A percentile compares a stretch with the other conserved stretches of the same genome.
phyloP scores from a whole-genome alignment of 441 rosid species.

The Populus hybrid region DNA sequence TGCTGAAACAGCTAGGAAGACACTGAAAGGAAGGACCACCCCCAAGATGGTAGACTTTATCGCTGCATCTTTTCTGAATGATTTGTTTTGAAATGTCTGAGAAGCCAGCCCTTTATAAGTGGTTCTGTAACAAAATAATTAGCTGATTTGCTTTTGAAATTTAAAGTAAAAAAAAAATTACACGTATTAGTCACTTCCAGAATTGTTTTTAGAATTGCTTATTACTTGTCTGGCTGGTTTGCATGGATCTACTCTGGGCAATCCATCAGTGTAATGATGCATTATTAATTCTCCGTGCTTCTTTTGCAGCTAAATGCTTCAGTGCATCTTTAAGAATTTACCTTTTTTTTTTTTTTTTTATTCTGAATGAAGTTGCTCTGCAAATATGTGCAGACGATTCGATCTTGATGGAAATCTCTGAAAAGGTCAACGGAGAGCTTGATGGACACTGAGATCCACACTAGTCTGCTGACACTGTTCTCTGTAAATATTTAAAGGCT shows the following conservation, averaged over 20 bases:
- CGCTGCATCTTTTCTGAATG: neutral
- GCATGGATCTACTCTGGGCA: neutral
- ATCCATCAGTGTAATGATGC: neutral
- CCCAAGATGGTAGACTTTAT: conserved; percentile 27
- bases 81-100: neutral
- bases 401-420: conserved; percentile 30
- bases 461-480: conserved; percentile 5
- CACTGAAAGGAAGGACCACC: conserved; percentile 55
- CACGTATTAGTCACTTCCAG: neutral
- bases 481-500: conserved; percentile 28
- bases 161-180: neutral
- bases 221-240: neutral
- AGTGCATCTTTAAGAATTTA: neutral
- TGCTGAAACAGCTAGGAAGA: conserved; percentile 78
- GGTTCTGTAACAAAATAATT: neutral
- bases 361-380: conserved; percentile 1
- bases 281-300: neutral
- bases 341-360: neutral
- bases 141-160: neutral
- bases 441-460: neutral
- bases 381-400: conserved; percentile 35
- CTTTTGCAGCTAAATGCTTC: neutral
- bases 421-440: conserved; percentile 8
- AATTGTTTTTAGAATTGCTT: neutral
- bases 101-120: neutral